Evolutionary conservation across 2,329 filamentous ascomycete genomes (phyloP).

Genomic region (Beauveria rudraprayagi): DNA sequence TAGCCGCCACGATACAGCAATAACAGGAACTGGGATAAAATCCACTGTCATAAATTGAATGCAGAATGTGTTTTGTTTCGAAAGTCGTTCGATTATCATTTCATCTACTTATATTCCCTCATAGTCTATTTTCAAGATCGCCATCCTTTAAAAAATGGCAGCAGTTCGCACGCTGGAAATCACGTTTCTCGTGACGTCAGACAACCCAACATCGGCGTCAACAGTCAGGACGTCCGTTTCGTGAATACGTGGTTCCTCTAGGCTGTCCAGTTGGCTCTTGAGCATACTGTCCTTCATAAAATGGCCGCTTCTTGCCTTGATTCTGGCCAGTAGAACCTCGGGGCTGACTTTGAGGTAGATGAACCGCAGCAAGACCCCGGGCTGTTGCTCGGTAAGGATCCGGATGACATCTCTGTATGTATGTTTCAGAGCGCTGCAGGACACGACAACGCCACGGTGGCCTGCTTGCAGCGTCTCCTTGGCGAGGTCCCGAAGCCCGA

Average conservation of each 20-base stretch:
- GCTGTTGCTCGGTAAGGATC: conserved; percentile 40
- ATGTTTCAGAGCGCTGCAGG: conserved; percentile 60
- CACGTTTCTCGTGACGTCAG: conserved; percentile 5
- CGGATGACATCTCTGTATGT: conserved; percentile 60
- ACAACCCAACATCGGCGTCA: conserved; percentile 19
- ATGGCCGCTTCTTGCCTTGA: conserved; percentile 51
- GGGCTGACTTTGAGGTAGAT: conserved; percentile 55
- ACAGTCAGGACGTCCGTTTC: conserved; percentile 38
- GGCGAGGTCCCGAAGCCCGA: conserved; percentile 36
- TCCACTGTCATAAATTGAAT: neutral
- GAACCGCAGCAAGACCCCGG: conserved; percentile 51
- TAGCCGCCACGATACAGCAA: neutral
- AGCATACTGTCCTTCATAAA: conserved; percentile 68
- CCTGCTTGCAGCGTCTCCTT: conserved; percentile 13
- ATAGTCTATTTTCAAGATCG: too few species aligned
- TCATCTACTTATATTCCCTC: neutral
- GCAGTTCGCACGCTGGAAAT: neutral
- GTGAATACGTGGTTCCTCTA: conserved; percentile 48
- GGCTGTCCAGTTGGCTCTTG: conserved; percentile 52
- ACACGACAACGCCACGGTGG: conserved; percentile 41
- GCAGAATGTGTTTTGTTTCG: neutral
- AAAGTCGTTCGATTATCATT: neutral
- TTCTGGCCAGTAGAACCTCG: conserved; percentile 48
- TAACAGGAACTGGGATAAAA: neutral
- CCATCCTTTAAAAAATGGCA: neutral